These are phyloP conservation scores for Crepidotus sp. DNA, from an alignment of 1,284 basidiomycete genomes.

Conservation along the genomic window DNA sequence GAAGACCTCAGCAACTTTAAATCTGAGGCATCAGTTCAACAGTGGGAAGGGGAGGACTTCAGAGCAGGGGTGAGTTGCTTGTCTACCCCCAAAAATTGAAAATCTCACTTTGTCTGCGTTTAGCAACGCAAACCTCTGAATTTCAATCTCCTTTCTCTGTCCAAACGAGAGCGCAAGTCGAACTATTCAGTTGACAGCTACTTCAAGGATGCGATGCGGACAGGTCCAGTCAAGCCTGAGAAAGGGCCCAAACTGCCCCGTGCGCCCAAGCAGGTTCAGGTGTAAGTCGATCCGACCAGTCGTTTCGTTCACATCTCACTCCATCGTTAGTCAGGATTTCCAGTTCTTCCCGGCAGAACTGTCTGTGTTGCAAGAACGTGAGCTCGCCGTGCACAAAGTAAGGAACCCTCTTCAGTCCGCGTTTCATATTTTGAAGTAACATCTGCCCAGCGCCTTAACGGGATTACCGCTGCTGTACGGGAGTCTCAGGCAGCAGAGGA, in stretches of 20 bases:
- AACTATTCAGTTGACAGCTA: conserved; percentile 94
- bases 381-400: conserved; percentile 74
- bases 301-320: background rate
- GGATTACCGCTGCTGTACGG: conserved; percentile 64
- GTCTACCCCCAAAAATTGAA: too few relatives aligned
- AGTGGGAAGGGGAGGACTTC: conserved; percentile 98
- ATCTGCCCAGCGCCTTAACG: conserved; percentile 49
- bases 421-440: background rate
- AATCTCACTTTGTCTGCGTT: conserved; percentile 1
- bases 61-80: conserved; percentile 48
- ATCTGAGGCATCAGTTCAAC: conserved; percentile 79
- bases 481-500: conserved; percentile 69
- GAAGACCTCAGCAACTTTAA: conserved; percentile 98
- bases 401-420: background rate
- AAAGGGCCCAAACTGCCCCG: conserved; percentile 79
- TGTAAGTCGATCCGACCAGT: conserved; percentile 39
- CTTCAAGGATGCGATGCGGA: conserved; percentile 88
- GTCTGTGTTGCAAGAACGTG: conserved; percentile 81
- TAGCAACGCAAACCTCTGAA: conserved; percentile 61
- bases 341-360: conserved; percentile 91
- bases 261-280: conserved; percentile 83
- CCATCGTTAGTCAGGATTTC: conserved; percentile 74
- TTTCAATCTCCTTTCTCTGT: conserved; percentile 81
- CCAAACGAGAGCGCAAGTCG: conserved; percentile 91
- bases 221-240: conserved; percentile 70